Evolutionary conservation across 306 rosid genomes (phyloP).

Genomic region (Begonia fuchsioides): DNA sequence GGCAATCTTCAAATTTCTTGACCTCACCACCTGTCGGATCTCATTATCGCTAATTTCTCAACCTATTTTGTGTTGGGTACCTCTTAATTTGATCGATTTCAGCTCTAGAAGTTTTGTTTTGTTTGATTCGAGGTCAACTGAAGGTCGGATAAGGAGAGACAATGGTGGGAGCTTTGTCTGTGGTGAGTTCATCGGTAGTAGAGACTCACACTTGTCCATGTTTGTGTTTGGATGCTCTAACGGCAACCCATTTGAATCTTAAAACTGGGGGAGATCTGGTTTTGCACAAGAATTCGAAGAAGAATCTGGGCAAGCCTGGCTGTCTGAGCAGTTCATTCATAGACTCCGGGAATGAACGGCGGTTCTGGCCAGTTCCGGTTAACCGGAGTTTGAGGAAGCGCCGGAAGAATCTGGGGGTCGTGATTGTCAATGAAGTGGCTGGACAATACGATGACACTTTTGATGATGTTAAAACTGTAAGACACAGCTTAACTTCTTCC

Average conservation of each 20-base stretch:
- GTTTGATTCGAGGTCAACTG: constrained; percentile 3
- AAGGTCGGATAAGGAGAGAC: constrained; percentile 6
- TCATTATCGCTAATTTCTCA: constrained; percentile 12
- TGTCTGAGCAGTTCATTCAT: constrained; percentile 52
- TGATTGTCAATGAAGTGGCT: constrained; percentile 52
- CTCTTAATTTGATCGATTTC: constrained; percentile 7
- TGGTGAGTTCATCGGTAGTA: constrained; percentile 63
- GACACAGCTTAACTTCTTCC: constrained; percentile 1
- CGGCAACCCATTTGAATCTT: constrained; percentile 41
- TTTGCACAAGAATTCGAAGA: constrained; percentile 34
- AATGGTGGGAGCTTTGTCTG: constrained; percentile 60
- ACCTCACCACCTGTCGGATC: too few species aligned
- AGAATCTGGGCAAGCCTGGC: constrained; percentile 22
- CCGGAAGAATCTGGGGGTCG: constrained; percentile 29
- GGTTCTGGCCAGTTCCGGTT: constrained; percentile 25
- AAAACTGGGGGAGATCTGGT: constrained; percentile 50
- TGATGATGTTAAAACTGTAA: constrained; percentile 78
- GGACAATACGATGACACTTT: constrained; percentile 84
- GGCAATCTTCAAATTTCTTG: constrained; percentile 15
- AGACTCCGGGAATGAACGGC: constrained; percentile 44
- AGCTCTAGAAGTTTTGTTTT: not conserved
- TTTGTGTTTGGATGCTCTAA: constrained; percentile 70
- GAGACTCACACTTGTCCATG: constrained; percentile 77
- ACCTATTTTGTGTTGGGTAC: constrained; percentile 17
- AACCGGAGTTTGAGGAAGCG: constrained; percentile 42